These are phyloP conservation scores for Cardamine occulta DNA, from an alignment of 345 rosid species.

Conservation along the genomic window DNA sequence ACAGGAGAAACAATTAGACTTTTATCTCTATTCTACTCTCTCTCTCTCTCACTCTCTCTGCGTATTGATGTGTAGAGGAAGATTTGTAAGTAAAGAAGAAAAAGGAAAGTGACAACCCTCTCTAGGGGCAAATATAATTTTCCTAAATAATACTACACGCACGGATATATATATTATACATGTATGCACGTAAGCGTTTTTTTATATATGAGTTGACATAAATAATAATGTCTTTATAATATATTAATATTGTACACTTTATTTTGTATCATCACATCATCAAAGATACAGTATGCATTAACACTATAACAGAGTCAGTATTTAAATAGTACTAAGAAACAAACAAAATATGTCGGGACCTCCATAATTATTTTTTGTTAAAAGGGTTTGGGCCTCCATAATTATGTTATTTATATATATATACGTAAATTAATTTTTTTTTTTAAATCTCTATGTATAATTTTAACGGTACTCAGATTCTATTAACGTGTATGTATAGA, in stretches of 20 bases:
- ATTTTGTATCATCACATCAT: conserved; percentile 41
- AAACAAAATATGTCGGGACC: conserved; percentile 37
- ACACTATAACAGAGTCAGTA: conserved; percentile 29
- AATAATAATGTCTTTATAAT: neutral
- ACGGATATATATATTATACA: conserved; percentile 27
- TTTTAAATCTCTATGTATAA: conserved; percentile 18
- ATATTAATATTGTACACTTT: conserved; percentile 8
- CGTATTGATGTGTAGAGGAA: conserved; percentile 30
- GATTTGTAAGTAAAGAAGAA: conserved; percentile 28
- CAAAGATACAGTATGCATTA: conserved; percentile 27
- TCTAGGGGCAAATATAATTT: conserved; percentile 19
- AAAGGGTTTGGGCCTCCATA: neutral
- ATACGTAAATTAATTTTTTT: too few species aligned
- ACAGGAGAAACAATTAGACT: conserved; percentile 29
- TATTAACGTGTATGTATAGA: conserved; percentile 19
- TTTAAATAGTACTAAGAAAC: conserved; percentile 29
- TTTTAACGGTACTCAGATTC: conserved; percentile 12
- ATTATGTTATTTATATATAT: neutral
- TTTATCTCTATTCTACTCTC: conserved; percentile 11
- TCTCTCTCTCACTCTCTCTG: neutral
- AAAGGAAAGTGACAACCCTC: conserved; percentile 29
- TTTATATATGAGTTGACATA: conserved; percentile 38
- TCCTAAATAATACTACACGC: conserved; percentile 29
- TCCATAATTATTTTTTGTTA: conserved; percentile 1
- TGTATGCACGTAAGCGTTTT: conserved; percentile 26